A percentile compares a stretch with the other conserved stretches of the same genome.
phyloP scores from a whole-genome alignment of 2,329 filamentous ascomycete species.

The Chalara sp. region DNA sequence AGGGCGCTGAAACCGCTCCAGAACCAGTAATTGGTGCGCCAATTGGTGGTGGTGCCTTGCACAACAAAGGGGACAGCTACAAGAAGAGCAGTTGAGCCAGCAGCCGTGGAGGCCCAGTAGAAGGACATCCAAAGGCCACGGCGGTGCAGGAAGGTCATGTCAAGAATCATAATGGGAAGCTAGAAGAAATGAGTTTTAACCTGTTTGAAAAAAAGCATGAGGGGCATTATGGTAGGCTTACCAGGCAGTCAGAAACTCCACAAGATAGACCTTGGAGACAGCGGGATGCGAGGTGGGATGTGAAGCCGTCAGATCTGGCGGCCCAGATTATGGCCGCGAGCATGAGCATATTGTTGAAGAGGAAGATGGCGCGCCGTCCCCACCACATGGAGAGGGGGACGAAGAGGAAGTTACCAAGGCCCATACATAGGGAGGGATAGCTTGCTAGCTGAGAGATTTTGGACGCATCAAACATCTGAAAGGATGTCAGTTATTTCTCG shows the following conservation, averaged over 20 bases:
- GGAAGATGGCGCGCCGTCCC: constrained; percentile 30
- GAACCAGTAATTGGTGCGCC: constrained; percentile 28
- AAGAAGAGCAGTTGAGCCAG: constrained; percentile 21
- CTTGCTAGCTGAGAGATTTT: no score
- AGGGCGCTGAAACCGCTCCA: constrained; percentile 23
- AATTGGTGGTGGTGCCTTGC: constrained; percentile 18
- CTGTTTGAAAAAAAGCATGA: background rate
- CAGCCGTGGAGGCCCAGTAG: constrained; percentile 26
- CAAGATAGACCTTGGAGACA: constrained; percentile 29
- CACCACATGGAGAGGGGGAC: constrained; percentile 30
- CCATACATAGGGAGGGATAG: constrained; percentile 5
- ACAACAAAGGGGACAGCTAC: constrained; percentile 24
- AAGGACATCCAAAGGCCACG: constrained; percentile 28
- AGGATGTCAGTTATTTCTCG: no score
- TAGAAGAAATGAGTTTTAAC: constrained; percentile 5
- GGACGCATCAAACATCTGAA: no score
- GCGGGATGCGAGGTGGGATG: constrained; percentile 22
- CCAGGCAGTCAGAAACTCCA: constrained; percentile 26
- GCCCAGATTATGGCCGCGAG: constrained; percentile 24
- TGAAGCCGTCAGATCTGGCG: constrained; percentile 20
- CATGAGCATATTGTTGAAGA: constrained; percentile 25
- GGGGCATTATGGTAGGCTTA: constrained; percentile 10
- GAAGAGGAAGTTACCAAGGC: constrained; percentile 31
- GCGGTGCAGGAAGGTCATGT: constrained; percentile 33
- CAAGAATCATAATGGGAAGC: constrained; percentile 30